These are phyloP conservation scores for Agaricales sp. DNA, from an alignment of 1,284 basidiomycete species.

Conservation along the genomic window DNA sequence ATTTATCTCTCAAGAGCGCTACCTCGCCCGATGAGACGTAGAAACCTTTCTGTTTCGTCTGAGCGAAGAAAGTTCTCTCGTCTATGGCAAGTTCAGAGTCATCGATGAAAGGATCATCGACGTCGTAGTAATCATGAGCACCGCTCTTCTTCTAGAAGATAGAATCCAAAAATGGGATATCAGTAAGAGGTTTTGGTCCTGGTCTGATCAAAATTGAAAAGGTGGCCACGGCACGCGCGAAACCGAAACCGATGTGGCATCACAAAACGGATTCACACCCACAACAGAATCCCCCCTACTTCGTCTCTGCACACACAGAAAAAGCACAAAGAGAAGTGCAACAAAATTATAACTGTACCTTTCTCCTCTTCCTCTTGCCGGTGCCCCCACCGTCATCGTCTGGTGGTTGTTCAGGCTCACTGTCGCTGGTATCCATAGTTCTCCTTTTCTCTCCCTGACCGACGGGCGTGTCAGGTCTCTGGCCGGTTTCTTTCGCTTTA, in stretches of 20 bases:
- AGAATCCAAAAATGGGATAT: conserved; percentile 6
- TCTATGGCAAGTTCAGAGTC: conserved; percentile 90
- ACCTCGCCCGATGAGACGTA: conserved; percentile 85
- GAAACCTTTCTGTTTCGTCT: conserved; percentile 91
- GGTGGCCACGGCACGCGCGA: too few relatives aligned
- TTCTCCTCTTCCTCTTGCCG: conserved; percentile 23
- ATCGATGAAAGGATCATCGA: conserved; percentile 92
- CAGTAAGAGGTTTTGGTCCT: background rate
- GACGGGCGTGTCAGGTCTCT: conserved; percentile 38
- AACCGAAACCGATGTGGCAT: too few relatives aligned
- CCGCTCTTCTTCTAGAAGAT: conserved; percentile 41
- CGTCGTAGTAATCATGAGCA: conserved; percentile 75
- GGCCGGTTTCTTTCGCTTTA: conserved; percentile 53
- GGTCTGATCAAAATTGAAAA: background rate
- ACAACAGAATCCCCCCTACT: background rate
- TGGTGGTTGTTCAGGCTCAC: conserved; percentile 20
- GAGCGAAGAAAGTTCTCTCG: conserved; percentile 85
- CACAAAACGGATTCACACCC: too few relatives aligned
- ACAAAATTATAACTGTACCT: conserved; percentile 20
- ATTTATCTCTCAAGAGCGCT: conserved; percentile 73
- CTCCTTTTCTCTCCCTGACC: conserved; percentile 13
- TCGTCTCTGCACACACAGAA: background rate
- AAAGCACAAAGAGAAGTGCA: conserved; percentile 6
- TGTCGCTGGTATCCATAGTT: conserved; percentile 35
- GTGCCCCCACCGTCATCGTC: conserved; percentile 27